Evolutionary conservation across 2,329 filamentous ascomycete genomes (phyloP), one percentile per base, ranked within the genome.

Genomic region (Didymella glomerata): DNA sequence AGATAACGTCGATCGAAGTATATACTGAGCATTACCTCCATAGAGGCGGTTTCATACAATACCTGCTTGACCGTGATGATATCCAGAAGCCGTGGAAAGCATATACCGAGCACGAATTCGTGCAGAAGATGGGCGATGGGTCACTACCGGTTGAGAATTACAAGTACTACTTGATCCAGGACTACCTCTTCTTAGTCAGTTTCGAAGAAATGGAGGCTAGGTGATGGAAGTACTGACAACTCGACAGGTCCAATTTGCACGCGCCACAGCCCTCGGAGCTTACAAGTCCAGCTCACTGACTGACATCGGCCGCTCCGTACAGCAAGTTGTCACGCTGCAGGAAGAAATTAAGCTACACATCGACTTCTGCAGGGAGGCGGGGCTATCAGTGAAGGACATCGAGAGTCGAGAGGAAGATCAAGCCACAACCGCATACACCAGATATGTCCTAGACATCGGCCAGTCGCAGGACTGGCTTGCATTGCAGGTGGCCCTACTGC

Each of bases 151-250:
- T 90, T 1, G 86, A 90, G 42, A 89, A 88, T 0, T 98, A 97
- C 82, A 95, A 93, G 76, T 85, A 90, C 38, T 98, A 97, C 74
- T 86, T 98, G 55, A 84, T 95, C 10, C 94, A 98, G 69, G 94
- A 98, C 71, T 97, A 97, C 70, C 82, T 97, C 4, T 98, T 95
- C 71, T 80, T 97, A 42, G 90, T 95, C 69, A 41, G 83, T n/a
- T 16, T 20, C 8, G 7, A 44, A 18, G 2, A 10, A 10, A 4
- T 3, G 14, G 11, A 7, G 25, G 36, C 20, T 24, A n/a, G 9
- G 11, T 32, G 18, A 18, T 41, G 22, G 8, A 11, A 22, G n/a
- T 40, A 27, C 48, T 71, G 38, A 73, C 52, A 20, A 7, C n/a
- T 27, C 11, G 3, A 11, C 30, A 93, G 89, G 84, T 90, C 46